A percentile compares a stretch with the other conserved stretches of the same genome.
Conservation (phyloP, 116 monocot genomes). For the Dioscorea cayenensis region DNA sequence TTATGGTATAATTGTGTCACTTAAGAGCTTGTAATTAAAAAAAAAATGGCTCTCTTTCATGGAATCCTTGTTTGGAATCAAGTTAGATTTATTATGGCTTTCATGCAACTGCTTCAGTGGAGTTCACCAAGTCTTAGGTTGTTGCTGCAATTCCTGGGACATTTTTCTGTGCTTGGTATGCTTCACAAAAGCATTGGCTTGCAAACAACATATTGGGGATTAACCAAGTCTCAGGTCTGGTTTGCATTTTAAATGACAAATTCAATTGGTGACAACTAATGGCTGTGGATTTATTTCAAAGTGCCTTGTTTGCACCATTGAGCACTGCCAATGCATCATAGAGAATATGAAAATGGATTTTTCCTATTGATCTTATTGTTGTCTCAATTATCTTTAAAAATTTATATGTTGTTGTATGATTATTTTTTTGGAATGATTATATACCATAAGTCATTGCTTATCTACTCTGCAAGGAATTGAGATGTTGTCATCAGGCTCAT, state of each 20-base stretch:
- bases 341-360: not conserved
- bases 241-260: not conserved
- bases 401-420: not conserved
- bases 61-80: not conserved
- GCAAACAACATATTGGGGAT: constrained; percentile 96
- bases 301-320: not conserved
- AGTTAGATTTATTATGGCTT: not conserved
- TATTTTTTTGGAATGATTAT: not conserved
- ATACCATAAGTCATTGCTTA: not conserved
- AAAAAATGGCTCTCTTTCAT: not conserved
- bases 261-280: not conserved
- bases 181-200: constrained; percentile 88
- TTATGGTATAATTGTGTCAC: not conserved
- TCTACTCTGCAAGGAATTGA: constrained; percentile 76
- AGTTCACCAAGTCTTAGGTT: constrained; percentile 88
- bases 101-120: constrained; percentile 64
- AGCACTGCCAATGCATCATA: not conserved
- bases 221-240: constrained; percentile 91
- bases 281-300: not conserved
- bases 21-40: not conserved
- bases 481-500: constrained; percentile 92
- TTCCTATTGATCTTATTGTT: too few species aligned
- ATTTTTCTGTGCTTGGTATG: constrained; percentile 95
- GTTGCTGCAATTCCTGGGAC: constrained; percentile 89
- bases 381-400: too few species aligned